These are phyloP conservation scores for Fragaria nilgerrensis DNA, from an alignment of 306 rosid species.

Conservation along the genomic window DNA sequence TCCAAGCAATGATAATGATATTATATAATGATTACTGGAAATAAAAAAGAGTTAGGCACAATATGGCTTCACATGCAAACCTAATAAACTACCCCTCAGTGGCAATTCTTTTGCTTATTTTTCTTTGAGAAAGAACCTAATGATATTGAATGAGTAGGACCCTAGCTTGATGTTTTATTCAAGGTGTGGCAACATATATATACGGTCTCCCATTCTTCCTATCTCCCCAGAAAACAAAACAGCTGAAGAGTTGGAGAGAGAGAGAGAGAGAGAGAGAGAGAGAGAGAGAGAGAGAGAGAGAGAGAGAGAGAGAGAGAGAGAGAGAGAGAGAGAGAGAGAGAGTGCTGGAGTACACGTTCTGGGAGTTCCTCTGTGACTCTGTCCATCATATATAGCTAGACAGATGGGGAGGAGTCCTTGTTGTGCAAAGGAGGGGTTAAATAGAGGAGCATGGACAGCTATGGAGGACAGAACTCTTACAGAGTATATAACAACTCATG, in stretches of 20 bases:
- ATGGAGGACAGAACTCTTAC: slow-evolving; percentile 37
- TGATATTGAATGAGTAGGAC: not conserved
- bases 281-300: slow-evolving; percentile 10
- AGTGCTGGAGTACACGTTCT: not conserved
- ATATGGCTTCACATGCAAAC: not conserved
- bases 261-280: not conserved
- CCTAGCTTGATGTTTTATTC: not conserved
- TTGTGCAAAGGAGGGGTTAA: slow-evolving; percentile 41
- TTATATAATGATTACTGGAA: too few relatives aligned
- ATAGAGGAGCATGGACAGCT: slow-evolving; percentile 51
- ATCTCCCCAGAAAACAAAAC: not conserved
- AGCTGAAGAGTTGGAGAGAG: not conserved
- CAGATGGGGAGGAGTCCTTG: slow-evolving; percentile 50
- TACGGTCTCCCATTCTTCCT: not conserved
- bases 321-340: not conserved
- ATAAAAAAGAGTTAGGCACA: too few relatives aligned
- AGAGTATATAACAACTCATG: slow-evolving; percentile 33
- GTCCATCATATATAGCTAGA: not conserved
- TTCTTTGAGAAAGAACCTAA: not conserved
- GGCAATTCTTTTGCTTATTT: not conserved
- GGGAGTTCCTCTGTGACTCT: not conserved
- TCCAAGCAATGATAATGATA: not conserved
- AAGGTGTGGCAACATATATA: slow-evolving; percentile 1
- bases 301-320: not conserved
- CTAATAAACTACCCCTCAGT: not conserved